Evolutionary conservation across 2,329 filamentous ascomycete species (phyloP).

Genomic region (Exophiala sp.): DNA sequence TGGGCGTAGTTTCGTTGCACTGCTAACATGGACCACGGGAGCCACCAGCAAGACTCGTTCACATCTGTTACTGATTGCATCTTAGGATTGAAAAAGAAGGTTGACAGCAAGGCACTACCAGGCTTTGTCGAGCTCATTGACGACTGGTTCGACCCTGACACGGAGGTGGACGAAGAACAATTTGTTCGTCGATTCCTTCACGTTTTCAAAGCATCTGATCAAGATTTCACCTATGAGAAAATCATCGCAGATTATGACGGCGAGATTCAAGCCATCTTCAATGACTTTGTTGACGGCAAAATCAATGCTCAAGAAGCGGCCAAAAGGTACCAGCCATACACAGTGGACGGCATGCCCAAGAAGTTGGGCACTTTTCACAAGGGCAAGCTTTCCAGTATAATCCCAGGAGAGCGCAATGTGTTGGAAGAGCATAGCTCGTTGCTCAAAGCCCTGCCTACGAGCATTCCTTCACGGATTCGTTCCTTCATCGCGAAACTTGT

Average conservation of each 20-base stretch:
- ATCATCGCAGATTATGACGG: constrained; percentile 21
- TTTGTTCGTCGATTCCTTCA: constrained; percentile 20
- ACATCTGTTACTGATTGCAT: constrained; percentile 24
- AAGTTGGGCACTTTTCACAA: constrained; percentile 10
- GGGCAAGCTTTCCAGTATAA: constrained; percentile 5
- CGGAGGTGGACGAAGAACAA: constrained; percentile 20
- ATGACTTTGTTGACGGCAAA: constrained; percentile 22
- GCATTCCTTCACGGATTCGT: constrained; percentile 21
- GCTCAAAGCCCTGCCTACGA: constrained; percentile 14
- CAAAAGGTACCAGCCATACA: constrained; percentile 13
- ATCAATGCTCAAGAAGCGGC: constrained; percentile 21
- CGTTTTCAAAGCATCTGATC: constrained; percentile 19
- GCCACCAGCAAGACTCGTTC: constrained; percentile 14
- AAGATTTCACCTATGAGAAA: constrained; percentile 21
- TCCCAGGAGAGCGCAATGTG: constrained; percentile 13
- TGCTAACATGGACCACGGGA: constrained; percentile 14
- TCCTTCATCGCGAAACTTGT: constrained; percentile 14
- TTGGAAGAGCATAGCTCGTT: constrained; percentile 14
- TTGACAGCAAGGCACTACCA: constrained; percentile 18
- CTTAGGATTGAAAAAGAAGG: constrained; percentile 16
- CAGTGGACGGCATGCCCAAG: constrained; percentile 7
- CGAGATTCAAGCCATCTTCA: constrained; percentile 19
- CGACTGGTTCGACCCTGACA: constrained; percentile 21
- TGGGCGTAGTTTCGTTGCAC: constrained; percentile 4
- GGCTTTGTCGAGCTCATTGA: constrained; percentile 17